phyloP scores from a whole-genome alignment of 2,329 filamentous ascomycete species.

The Aspergillus persii region DNA sequence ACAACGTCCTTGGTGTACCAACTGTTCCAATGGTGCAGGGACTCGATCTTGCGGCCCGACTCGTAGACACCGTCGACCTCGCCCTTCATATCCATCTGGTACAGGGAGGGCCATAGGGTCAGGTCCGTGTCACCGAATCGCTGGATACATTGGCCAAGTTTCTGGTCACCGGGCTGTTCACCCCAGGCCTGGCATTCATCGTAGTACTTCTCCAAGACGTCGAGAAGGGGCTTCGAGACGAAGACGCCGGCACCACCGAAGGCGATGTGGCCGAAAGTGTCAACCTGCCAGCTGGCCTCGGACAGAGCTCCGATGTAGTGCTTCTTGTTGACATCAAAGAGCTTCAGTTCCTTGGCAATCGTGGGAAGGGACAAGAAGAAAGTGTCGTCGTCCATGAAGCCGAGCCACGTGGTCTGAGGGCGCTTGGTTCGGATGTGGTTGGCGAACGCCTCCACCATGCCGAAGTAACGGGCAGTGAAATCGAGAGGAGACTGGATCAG shows the following conservation, averaged over 20 bases:
- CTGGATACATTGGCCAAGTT: conserved; percentile 44
- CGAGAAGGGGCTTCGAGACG: conserved; percentile 41
- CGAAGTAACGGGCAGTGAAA: conserved; percentile 45
- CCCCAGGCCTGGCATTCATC: conserved; percentile 44
- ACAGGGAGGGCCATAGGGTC: conserved; percentile 43
- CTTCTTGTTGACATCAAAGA: conserved; percentile 39
- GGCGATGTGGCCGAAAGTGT: conserved; percentile 44
- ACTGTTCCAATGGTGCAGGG: conserved; percentile 45
- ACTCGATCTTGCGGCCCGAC: conserved; percentile 43
- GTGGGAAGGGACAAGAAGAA: conserved; percentile 43
- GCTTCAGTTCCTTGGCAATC: conserved; percentile 39
- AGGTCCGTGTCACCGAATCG: conserved; percentile 38
- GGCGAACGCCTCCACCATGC: conserved; percentile 41
- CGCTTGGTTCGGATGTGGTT: conserved; percentile 38
- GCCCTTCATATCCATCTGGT: conserved; percentile 46
- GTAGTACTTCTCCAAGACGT: conserved; percentile 38
- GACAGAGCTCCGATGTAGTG: conserved; percentile 46
- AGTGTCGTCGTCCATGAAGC: conserved; percentile 46
- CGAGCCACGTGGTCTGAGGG: conserved; percentile 42
- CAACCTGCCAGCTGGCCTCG: conserved; percentile 44
- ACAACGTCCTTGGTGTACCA: conserved; percentile 47
- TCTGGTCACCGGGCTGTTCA: conserved; percentile 45
- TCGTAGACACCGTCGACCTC: conserved; percentile 44
- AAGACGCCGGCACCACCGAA: conserved; percentile 47
- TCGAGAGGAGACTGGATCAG: conserved; percentile 40